Evolutionary conservation across 2,329 filamentous ascomycete genomes (phyloP), one percentile per base, ranked within the genome.

Genomic region (Fusarium hostae): DNA sequence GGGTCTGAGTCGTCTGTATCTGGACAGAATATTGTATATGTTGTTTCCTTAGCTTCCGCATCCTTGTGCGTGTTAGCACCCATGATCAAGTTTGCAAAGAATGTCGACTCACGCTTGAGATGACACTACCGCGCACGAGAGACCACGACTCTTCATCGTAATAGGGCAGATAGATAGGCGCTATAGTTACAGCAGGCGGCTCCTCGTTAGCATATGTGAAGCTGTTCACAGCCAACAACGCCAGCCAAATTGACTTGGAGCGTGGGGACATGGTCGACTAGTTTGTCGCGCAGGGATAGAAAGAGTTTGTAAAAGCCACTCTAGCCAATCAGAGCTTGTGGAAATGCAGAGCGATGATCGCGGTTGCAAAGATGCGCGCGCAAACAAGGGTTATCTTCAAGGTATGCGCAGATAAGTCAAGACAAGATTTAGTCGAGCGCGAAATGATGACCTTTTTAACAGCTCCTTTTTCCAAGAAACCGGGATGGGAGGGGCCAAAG

Each of bases 21-120:
- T 13, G 81, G 81, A 66, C 85, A 86, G 73, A 86, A 86, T 43
- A 86, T 83, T 62, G 84, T 86, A 67, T 85, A 86, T 28, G 83
- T 82, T 20, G 85, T 86, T 64, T 81, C 72, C 61, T 70, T 75
- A 9, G 76, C 77, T 13, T 77, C 61, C 20, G 76, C 69, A 63
- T 86, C 37, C 51, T 66, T 39, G 48, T 59, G 22, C 45, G 12
- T 54, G 22, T 40, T 63, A 51, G 30, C 22, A 58, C 39, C n/a
- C 15, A 47, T 50, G 13, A 45, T 26, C 6, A 18, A 34, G 47
- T 26, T 34, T 20, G 13, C 55, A 6, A 7, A 20, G 22, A 34
- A 22, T 24, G 26, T 26, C 45, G 4, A 41, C 81, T 57, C 80
- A 86, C 84, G 66, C 79, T 83, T 37, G 80, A 79, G 22, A 86